phyloP scores from a whole-genome alignment of 805 yeast genomes.

The Suhomyces kilbournensis region DNA sequence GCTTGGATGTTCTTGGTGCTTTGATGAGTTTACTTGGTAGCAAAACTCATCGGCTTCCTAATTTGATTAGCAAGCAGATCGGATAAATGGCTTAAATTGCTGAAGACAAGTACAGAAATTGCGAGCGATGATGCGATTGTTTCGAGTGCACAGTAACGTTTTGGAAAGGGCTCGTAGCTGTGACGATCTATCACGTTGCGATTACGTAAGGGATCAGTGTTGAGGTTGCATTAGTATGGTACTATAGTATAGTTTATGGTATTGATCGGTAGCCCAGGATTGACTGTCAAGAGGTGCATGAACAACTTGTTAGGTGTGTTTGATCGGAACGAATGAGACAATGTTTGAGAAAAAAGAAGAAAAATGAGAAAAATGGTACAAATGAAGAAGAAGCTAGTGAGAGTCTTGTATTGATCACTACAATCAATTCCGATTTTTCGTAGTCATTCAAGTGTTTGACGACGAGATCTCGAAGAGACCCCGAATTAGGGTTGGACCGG shows the following conservation, averaged over 20 bases:
- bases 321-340: not conserved
- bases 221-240: not conserved
- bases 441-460: not conserved
- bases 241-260: not conserved
- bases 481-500: not conserved
- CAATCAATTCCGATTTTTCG: not conserved
- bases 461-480: not conserved
- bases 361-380: not conserved
- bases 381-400: too few species aligned
- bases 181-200: not conserved
- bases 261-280: not conserved
- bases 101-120: not conserved
- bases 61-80: not conserved
- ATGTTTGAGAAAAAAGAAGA: not conserved
- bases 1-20: not conserved
- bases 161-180: not conserved
- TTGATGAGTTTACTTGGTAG: not conserved
- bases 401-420: too few species aligned
- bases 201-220: not conserved
- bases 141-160: not conserved
- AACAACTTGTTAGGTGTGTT: not conserved
- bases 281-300: not conserved
- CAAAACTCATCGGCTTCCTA: not conserved
- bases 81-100: not conserved
- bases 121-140: not conserved